Conservation (phyloP, 306 rosid genomes). For the Inga leiocalycina region DNA sequence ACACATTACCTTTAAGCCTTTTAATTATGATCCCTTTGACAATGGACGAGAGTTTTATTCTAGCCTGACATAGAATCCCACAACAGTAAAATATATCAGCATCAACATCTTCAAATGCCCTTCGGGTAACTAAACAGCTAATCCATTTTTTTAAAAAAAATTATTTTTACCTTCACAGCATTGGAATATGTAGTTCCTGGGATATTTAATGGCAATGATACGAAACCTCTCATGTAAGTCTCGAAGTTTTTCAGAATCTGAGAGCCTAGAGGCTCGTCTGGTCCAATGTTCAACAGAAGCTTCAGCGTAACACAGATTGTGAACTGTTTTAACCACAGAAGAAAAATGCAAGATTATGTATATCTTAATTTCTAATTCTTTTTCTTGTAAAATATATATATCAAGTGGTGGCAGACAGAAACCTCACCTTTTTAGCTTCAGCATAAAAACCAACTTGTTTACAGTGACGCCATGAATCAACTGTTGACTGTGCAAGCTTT, state of each 20-base stretch:
- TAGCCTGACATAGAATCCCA: conserved; percentile 53
- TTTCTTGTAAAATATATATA: not conserved
- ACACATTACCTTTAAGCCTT: conserved; percentile 35
- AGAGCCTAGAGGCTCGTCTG: conserved; percentile 57
- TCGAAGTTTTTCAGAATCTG: conserved; percentile 65
- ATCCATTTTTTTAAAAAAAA: not conserved
- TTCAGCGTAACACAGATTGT: conserved; percentile 61
- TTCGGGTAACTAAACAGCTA: not conserved
- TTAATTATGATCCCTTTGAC: conserved; percentile 52
- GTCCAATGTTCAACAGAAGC: conserved; percentile 59
- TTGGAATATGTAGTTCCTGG: conserved; percentile 69
- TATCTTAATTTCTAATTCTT: not conserved
- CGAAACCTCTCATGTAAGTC: conserved; percentile 70
- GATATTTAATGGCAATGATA: conserved; percentile 66
- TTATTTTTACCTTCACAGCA: conserved; percentile 63
- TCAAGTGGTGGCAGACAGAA: not conserved
- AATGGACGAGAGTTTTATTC: conserved; percentile 49
- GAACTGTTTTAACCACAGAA: conserved; percentile 42
- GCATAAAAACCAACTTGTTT: conserved; percentile 50
- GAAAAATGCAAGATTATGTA: not conserved
- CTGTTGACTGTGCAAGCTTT: conserved; percentile 48
- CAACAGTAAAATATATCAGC: not conserved
- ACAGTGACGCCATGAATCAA: conserved; percentile 55
- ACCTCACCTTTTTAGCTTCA: conserved; percentile 65
- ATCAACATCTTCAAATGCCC: conserved; percentile 1